phyloP scores from a whole-genome alignment of 768 basidiomycete species.

The Kwoniella bestiolae region DNA sequence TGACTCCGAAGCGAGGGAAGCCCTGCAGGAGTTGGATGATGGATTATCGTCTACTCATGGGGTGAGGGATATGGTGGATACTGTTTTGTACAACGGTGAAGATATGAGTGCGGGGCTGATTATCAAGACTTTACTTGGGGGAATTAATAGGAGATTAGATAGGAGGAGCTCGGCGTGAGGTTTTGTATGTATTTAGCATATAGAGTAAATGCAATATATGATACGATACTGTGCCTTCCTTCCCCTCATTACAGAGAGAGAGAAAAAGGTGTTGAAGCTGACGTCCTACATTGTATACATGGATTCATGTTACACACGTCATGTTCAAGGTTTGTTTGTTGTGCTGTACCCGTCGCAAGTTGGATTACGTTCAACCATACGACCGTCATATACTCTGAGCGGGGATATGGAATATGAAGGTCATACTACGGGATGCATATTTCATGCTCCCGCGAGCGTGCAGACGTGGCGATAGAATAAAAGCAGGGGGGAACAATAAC shows the following conservation, averaged over 20 bases:
- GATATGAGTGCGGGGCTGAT: constrained; percentile 62
- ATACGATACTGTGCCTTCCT: too few relatives aligned
- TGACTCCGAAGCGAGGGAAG: constrained; percentile 52
- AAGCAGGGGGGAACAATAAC: too few relatives aligned
- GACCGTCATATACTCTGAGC: not conserved
- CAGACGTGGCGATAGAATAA: not conserved
- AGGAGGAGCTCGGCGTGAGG: constrained; percentile 18
- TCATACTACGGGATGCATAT: not conserved
- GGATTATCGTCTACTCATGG: constrained; percentile 60
- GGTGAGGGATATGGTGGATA: constrained; percentile 72
- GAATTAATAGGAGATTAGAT: constrained; percentile 67
- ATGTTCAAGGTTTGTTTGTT: not conserved
- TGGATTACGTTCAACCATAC: not conserved
- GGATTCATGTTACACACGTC: not conserved
- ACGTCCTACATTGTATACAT: too few relatives aligned
- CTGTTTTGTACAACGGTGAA: constrained; percentile 63
- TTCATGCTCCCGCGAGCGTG: not conserved
- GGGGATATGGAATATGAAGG: not conserved
- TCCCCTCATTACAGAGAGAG: too few relatives aligned
- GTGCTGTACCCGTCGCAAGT: not conserved
- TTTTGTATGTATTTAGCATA: too few relatives aligned
- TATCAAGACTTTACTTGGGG: constrained; percentile 70
- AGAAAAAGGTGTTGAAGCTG: too few relatives aligned
- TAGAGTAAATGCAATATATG: too few relatives aligned
- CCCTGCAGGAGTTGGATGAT: constrained; percentile 67